Evolutionary conservation across 2,329 filamentous ascomycete genomes (phyloP), one percentile per base, ranked within the genome.

Genomic region (Fusarium nelsonii): DNA sequence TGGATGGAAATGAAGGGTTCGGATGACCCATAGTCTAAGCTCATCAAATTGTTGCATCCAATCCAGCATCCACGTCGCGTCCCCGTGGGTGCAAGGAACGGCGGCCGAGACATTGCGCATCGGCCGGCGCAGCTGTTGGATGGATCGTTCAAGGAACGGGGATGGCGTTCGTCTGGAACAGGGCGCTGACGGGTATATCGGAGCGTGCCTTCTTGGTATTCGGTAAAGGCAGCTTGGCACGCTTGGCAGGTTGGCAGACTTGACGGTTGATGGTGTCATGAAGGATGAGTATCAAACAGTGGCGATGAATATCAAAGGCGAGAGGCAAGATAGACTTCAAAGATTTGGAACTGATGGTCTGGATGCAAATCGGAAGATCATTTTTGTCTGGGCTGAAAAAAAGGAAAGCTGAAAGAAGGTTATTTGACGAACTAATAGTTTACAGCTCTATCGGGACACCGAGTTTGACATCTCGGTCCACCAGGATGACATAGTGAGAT

Each of bases 51-150:
- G 36, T 41, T 60, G 44, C 59, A 56, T n/a, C 65, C 65, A 69
- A 68, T 68, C 32, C 53, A 57, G 41, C 43, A 18, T 20, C 20
- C 34, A 46, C 41, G n/a, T 52, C 37, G 2, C 41, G 54, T 55
- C 45, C 65, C 60, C 65, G 65, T 68, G 65, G 65, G 43, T 65
- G 41, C 46, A 68, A 62, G 46, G 65, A 68, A 61, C 65, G 60
- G 30, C 10, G 10, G 65, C 37, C 41, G 63, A 63, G 58, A 63
- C 37, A 26, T 28, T 50, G 30, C 8, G 30, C 30, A 30, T 11
- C 8, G 30, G 30, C 10, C 30, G 30, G 30, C 30, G 30, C 30
- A 56, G 57, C 32, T 51, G 62, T 41, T 20, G 40, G 52, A 41
- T 46, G 49, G 46, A 60, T 69, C 28, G 37, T 30, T 49, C 36